These are phyloP conservation scores for Colletotrichum sansevieriae DNA, from an alignment of 2,329 filamentous ascomycete genomes.

Conservation along the genomic window DNA sequence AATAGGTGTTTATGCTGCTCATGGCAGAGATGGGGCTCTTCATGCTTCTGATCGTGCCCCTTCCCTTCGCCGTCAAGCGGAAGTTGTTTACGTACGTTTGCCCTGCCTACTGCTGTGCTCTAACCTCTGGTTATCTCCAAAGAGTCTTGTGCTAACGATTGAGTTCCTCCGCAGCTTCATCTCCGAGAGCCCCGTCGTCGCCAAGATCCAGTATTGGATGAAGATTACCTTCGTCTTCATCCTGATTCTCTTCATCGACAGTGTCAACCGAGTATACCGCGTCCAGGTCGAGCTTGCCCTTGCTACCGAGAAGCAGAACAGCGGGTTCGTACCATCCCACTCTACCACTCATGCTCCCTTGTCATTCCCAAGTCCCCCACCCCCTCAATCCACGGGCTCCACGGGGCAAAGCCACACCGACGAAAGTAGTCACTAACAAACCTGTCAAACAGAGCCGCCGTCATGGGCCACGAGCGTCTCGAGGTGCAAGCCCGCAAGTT, in stretches of 20 bases:
- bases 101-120: neutral
- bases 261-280: slow-evolving; percentile 83
- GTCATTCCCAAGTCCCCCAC: neutral
- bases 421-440: slow-evolving; percentile 4
- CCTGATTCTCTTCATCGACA: slow-evolving; percentile 96
- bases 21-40: slow-evolving; percentile 88
- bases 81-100: slow-evolving; percentile 79
- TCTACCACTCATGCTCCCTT: slow-evolving; percentile 21
- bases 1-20: slow-evolving; percentile 84
- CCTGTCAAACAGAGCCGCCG: slow-evolving; percentile 63
- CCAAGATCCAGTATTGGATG: slow-evolving; percentile 96
- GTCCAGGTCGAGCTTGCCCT: slow-evolving; percentile 89
- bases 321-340: slow-evolving; percentile 57
- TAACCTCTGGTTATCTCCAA: neutral
- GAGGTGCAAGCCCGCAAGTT: slow-evolving; percentile 99
- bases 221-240: slow-evolving; percentile 99
- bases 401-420: too few species aligned
- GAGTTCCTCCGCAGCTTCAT: slow-evolving; percentile 76
- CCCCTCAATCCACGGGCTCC: too few species aligned
- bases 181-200: slow-evolving; percentile 85
- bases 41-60: slow-evolving; percentile 83
- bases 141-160: slow-evolving; percentile 25
- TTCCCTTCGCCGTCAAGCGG: slow-evolving; percentile 88
- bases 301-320: slow-evolving; percentile 72
- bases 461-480: slow-evolving; percentile 93